Evolutionary conservation across 176 grass and related monocot genomes (phyloP), one percentile per base, ranked within the genome.

Genomic region (Avena insularis): DNA sequence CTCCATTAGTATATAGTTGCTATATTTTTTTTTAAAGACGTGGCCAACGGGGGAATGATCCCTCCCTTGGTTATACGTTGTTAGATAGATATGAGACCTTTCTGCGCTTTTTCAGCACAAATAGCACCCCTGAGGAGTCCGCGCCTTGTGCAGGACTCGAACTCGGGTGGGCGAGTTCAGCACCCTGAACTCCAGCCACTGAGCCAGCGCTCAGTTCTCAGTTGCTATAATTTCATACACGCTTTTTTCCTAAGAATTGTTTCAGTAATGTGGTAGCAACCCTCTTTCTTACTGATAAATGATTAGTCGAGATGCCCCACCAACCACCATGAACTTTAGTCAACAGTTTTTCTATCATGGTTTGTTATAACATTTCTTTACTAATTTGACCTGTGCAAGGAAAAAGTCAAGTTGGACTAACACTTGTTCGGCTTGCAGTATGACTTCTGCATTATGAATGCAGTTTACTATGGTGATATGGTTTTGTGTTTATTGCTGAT

Each of bases 301-400:
- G 36, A 13, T 77, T 14, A 61, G 54, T 65, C 21, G 15, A 71
- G 45, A 31, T 86, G 0, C 43, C 14, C 8, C 33, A 82, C 43
- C 23, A 71, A 61, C 8, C 33, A 82, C 43, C 23, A 71, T 70
- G 20, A 78, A 71, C 40, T 76, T 29, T 3, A 69, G 23, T 67
- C 13, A 50, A 23, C 13, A 63, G 65, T 63, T 17, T 21, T 71
- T 62, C 19, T 79, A 80, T 3, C 17, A 13, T 62, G 40, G 5
- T 43, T 43, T 43, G 16, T 36, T 65, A 40, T 82, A 70, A 12
- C 17, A 73, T 47, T 61, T 74, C n/a, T 47, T 89, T 53, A n/a
- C 70, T 35, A 38, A 47, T 82, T 31, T 35, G 57, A 83, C 54
- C 7, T 73, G 36, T 62, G 23, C 47, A 47, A 87, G 17, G 13